Evolutionary conservation across 2,329 filamentous ascomycete genomes (phyloP).

Genomic region (Alternaria solani): DNA sequence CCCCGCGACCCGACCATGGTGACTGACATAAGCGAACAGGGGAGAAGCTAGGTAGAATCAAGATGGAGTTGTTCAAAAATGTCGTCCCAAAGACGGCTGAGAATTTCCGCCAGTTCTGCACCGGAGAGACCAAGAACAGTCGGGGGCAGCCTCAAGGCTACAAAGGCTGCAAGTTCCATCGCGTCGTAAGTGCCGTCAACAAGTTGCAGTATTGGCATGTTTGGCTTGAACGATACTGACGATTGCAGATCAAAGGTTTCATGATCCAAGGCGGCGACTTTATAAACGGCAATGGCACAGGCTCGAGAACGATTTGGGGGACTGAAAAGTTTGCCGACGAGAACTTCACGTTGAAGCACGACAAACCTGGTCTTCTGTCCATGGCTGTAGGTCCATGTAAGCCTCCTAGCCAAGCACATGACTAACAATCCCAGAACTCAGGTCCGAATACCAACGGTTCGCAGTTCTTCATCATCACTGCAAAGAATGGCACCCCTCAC

Average conservation of each 20-base stretch:
- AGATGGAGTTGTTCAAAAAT: constrained; percentile 78
- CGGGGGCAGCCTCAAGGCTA: constrained; percentile 86
- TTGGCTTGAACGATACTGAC: constrained; percentile 13
- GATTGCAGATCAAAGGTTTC: constrained; percentile 82
- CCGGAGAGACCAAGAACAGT: constrained; percentile 84
- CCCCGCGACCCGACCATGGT: constrained; percentile 1
- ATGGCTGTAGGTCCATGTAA: constrained; percentile 69
- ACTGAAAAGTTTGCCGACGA: constrained; percentile 87
- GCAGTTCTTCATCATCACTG: constrained; percentile 97
- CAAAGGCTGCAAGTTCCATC: constrained; percentile 93
- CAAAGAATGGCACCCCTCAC: constrained; percentile 74
- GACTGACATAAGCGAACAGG: constrained; percentile 41
- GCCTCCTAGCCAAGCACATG: neutral
- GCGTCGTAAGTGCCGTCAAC: constrained; percentile 71
- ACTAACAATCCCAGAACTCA: constrained; percentile 69
- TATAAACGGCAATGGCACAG: constrained; percentile 89
- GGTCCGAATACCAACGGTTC: constrained; percentile 92
- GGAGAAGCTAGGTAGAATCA: constrained; percentile 49
- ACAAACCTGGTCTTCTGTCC: constrained; percentile 79
- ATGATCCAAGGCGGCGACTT: constrained; percentile 99
- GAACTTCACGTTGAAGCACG: constrained; percentile 84
- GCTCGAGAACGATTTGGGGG: constrained; percentile 87
- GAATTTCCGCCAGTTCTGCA: constrained; percentile 97
- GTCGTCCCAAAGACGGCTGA: constrained; percentile 87
- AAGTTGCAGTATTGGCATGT: neutral